Percentiles rank a stretch among this genome's conserved stretches.
Conservation (phyloP, 1,139 yeast genomes). For the Magnusiomyces starmeri region DNA sequence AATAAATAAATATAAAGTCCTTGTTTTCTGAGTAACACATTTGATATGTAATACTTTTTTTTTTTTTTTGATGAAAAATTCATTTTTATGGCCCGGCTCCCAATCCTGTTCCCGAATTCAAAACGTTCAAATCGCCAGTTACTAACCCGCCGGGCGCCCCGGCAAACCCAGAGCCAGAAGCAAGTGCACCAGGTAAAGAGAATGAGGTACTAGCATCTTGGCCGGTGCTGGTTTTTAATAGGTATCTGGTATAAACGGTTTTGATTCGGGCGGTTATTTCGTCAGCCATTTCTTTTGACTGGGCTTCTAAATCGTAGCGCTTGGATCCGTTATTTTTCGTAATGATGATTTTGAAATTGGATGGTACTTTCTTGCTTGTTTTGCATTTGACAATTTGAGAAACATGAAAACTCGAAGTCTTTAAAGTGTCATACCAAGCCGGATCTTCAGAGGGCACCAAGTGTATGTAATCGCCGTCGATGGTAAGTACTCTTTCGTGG, state of each 20-base stretch:
- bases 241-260: constrained; percentile 11
- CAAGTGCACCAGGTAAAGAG: too few relatives aligned
- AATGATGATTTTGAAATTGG: constrained; percentile 77
- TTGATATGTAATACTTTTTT: too few relatives aligned
- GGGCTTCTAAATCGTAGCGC: constrained; percentile 82
- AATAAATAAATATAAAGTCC: too few relatives aligned
- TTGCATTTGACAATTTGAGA: constrained; percentile 71
- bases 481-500: constrained; percentile 75
- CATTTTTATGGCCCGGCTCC: too few relatives aligned
- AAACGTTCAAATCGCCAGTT: too few relatives aligned
- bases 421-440: constrained; percentile 61
- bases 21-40: too few relatives aligned
- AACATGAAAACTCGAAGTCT: constrained; percentile 82
- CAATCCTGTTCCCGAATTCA: too few relatives aligned
- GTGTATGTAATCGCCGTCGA: constrained; percentile 91
- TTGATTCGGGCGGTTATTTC: constrained; percentile 67
- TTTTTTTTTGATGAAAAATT: too few relatives aligned
- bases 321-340: constrained; percentile 59
- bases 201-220: too few relatives aligned
- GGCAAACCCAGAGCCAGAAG: too few relatives aligned
- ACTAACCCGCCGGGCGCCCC: too few relatives aligned
- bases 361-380: constrained; percentile 69
- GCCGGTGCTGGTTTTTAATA: background rate
- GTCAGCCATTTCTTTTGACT: constrained; percentile 50
- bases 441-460: constrained; percentile 75